A percentile compares a stretch with the other conserved stretches of the same genome.
phyloP scores from a whole-genome alignment of 352 stramenopile genomes.

The Phytophthora sansomeana region DNA sequence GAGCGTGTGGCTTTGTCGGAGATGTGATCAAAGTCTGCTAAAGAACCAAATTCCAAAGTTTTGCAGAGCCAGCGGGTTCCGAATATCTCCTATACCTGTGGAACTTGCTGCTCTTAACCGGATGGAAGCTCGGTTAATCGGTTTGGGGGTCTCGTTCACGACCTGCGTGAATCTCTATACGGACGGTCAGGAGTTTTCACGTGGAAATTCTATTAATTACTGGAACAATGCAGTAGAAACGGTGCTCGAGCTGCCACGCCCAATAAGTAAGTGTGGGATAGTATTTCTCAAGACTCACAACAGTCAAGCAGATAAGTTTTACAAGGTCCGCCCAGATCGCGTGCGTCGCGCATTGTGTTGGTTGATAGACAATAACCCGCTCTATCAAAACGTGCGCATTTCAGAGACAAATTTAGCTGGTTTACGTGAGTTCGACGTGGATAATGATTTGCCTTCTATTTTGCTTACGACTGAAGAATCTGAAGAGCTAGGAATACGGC shows the following conservation, averaged over 20 bases:
- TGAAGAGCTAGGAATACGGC: neutral
- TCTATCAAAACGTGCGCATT: neutral
- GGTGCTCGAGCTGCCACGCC: neutral
- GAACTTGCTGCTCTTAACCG: too few species aligned
- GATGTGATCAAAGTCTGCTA: too few species aligned
- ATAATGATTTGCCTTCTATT: neutral
- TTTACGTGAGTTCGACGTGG: constrained; percentile 4
- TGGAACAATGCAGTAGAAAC: constrained; percentile 2
- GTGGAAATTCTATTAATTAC: constrained; percentile 4
- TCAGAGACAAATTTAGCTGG: constrained; percentile 4
- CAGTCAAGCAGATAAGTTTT: too few species aligned
- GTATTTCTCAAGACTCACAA: too few species aligned
- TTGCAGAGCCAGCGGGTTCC: too few species aligned
- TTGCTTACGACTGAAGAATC: neutral
- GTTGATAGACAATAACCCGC: constrained; percentile 8
- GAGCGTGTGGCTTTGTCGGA: too few species aligned
- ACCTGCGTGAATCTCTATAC: constrained; percentile 4
- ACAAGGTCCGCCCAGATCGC: too few species aligned
- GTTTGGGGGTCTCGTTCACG: constrained; percentile 8
- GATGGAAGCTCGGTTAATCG: neutral
- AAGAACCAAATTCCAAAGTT: too few species aligned
- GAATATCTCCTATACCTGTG: too few species aligned
- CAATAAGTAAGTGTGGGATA: too few species aligned
- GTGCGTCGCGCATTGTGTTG: neutral
- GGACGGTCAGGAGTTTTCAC: constrained; percentile 1